Percentiles rank a stretch among this genome's conserved stretches.
Conservation (phyloP, 164 flowering plant genomes). For the Vitis riparia region DNA sequence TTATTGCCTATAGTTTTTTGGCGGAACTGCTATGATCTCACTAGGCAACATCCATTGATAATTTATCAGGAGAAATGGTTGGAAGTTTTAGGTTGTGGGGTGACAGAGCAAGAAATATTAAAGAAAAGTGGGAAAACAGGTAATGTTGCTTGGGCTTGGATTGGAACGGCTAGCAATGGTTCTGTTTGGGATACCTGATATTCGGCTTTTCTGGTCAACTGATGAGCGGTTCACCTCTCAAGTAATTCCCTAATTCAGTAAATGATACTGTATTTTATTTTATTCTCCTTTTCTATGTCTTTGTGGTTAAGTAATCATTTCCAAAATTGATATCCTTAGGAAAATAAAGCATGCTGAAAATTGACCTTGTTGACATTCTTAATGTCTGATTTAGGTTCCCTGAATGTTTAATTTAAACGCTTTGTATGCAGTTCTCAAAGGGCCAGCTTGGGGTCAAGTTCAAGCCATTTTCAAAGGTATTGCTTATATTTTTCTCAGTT, state of each 20-base stretch:
- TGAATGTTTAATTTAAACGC: not conserved
- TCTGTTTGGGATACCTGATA: conserved; percentile 45
- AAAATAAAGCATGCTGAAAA: too few relatives aligned
- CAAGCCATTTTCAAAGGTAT: conserved; percentile 93
- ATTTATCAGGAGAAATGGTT: conserved; percentile 81
- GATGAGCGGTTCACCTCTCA: conserved; percentile 39
- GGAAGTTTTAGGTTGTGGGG: conserved; percentile 98
- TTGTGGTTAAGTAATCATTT: too few relatives aligned
- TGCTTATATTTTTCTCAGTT: too few relatives aligned
- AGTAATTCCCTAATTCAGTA: too few relatives aligned
- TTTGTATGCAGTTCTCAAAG: conserved; percentile 62
- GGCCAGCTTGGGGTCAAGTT: conserved; percentile 76
- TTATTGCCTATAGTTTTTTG: too few relatives aligned
- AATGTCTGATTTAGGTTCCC: not conserved
- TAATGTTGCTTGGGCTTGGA: conserved; percentile 69
- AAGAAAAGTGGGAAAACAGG: conserved; percentile 58
- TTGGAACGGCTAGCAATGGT: too few relatives aligned
- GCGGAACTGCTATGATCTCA: too few relatives aligned
- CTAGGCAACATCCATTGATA: too few relatives aligned
- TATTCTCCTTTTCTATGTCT: too few relatives aligned
- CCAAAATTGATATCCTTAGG: too few relatives aligned
- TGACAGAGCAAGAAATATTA: conserved; percentile 86
- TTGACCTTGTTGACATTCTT: not conserved
- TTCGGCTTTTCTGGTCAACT: conserved; percentile 67
- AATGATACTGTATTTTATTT: too few relatives aligned